A percentile compares a stretch with the other conserved stretches of the same genome.
Conservation (phyloP, 2,329 filamentous ascomycete genomes). For the Fusarium oligoseptatum region DNA sequence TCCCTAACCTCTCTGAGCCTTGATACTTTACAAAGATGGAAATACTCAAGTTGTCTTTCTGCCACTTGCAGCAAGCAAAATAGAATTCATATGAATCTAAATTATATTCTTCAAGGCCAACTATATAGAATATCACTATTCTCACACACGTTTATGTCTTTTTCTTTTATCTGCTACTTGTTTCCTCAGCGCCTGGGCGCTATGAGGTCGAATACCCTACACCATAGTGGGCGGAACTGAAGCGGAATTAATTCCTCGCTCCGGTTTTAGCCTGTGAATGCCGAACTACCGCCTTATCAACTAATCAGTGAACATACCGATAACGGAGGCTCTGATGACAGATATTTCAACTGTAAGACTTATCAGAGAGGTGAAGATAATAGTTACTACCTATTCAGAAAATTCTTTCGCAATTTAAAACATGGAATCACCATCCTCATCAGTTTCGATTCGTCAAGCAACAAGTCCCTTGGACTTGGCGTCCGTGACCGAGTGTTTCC, state of each 20-base stretch:
- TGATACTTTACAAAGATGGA: no score
- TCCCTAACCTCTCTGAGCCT: no score
- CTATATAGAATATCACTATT: no score
- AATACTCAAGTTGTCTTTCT: no score
- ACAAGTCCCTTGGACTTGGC: constrained; percentile 34
- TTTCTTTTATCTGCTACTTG: no score
- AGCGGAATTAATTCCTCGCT: background rate
- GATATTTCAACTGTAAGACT: background rate
- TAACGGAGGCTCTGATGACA: background rate
- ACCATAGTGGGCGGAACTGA: background rate
- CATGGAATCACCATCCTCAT: background rate
- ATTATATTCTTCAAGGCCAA: no score
- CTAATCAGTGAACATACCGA: background rate
- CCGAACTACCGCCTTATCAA: background rate
- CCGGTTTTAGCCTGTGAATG: background rate
- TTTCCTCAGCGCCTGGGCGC: no score
- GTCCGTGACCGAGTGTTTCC: constrained; percentile 39
- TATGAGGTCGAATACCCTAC: background rate
- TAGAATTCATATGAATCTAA: no score
- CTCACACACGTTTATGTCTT: no score
- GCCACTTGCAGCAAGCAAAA: no score
- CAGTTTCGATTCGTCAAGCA: constrained; percentile 40
- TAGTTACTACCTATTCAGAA: background rate
- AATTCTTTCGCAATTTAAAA: background rate
- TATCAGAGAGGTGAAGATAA: background rate